Percentiles rank a stretch among this genome's conserved stretches.
Conservation (phyloP, 257 asterid genomes). For the Thymus mandschuricus region DNA sequence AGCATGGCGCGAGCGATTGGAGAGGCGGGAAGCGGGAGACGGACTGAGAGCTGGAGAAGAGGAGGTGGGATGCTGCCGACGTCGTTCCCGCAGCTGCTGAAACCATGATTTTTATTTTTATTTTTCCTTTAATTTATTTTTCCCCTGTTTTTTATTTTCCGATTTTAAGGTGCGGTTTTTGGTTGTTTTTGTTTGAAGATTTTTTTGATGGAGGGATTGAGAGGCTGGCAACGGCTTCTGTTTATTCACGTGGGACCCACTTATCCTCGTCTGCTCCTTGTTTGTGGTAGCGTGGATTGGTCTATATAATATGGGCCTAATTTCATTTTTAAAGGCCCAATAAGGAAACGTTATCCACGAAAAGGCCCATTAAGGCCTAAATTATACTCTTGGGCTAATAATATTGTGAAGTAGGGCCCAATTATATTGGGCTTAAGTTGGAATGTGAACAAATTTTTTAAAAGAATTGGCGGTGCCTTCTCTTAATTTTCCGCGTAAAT, state of each 20-base stretch:
- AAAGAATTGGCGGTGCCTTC: too few relatives aligned
- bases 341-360: too few relatives aligned
- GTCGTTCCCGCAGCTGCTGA: constrained; percentile 38
- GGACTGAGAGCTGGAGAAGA: constrained; percentile 50
- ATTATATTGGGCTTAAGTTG: too few relatives aligned
- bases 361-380: too few relatives aligned
- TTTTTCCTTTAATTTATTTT: background rate
- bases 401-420: too few relatives aligned
- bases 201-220: constrained; percentile 36
- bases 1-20: constrained; percentile 36
- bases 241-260: constrained; percentile 51
- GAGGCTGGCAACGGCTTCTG: constrained; percentile 54
- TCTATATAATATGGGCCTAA: background rate
- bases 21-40: constrained; percentile 53
- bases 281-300: constrained; percentile 4
- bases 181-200: background rate
- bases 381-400: too few relatives aligned
- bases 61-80: constrained; percentile 36
- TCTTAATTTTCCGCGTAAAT: constrained; percentile 17
- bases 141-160: background rate
- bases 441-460: too few relatives aligned
- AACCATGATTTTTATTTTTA: constrained; percentile 47
- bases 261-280: constrained; percentile 45
- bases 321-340: too few relatives aligned
- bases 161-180: background rate